Conservation (phyloP, 345 rosid species). For the Barbarea vulgaris region DNA sequence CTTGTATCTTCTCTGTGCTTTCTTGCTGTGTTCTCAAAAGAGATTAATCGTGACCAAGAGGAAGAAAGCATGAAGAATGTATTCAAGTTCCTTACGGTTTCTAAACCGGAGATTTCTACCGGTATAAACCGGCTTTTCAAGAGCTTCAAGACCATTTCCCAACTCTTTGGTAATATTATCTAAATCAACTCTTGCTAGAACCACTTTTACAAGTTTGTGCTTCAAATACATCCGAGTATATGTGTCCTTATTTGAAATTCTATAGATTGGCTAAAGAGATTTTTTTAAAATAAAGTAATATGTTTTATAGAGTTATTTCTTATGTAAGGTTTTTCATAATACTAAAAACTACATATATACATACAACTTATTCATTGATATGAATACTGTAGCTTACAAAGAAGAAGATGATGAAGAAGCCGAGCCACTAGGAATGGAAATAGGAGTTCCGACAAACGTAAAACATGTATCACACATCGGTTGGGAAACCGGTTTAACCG, state of each 20-base stretch:
- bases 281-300: neutral
- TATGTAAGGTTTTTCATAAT: neutral
- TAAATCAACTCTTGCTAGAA: neutral
- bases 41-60: slow-evolving; percentile 35
- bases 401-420: slow-evolving; percentile 52
- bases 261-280: neutral
- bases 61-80: slow-evolving; percentile 61
- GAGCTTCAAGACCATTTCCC: slow-evolving; percentile 63
- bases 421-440: slow-evolving; percentile 55
- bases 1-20: slow-evolving; percentile 2
- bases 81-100: slow-evolving; percentile 40
- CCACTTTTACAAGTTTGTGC: no score
- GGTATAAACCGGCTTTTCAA: slow-evolving; percentile 64
- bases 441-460: slow-evolving; percentile 78
- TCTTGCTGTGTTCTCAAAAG: slow-evolving; percentile 30
- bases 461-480: slow-evolving; percentile 84
- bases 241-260: neutral
- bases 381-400: slow-evolving; percentile 45
- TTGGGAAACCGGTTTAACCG: slow-evolving; percentile 45
- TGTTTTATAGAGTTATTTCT: neutral
- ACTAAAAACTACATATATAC: neutral
- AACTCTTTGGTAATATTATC: slow-evolving; percentile 55
- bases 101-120: slow-evolving; percentile 62
- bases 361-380: neutral
- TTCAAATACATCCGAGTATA: neutral